A percentile compares a stretch with the other conserved stretches of the same genome.
These are phyloP conservation scores for Piper longum DNA, from an alignment of 164 flowering plant species.

Conservation along the genomic window DNA sequence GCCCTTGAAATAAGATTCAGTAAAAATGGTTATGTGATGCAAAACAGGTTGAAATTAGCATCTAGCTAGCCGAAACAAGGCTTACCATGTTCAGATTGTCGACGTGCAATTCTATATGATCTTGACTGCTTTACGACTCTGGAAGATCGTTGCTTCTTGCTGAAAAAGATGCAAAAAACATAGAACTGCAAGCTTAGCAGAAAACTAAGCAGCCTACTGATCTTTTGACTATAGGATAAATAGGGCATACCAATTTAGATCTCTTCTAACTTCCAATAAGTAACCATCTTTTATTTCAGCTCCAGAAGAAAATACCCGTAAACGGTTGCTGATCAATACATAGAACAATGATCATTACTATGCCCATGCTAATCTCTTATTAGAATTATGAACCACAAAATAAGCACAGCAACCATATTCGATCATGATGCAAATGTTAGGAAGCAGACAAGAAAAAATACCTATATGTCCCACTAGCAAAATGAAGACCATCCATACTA, in stretches of 20 bases:
- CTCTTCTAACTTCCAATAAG: conserved; percentile 48
- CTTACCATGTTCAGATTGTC: not conserved
- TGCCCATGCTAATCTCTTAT: not conserved
- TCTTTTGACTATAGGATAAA: too few species aligned
- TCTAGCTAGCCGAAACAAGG: not conserved
- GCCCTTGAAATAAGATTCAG: not conserved
- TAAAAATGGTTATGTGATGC: not conserved
- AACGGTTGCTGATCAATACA: conserved; percentile 28
- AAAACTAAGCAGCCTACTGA: too few species aligned
- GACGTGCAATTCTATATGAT: not conserved
- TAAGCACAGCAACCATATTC: too few species aligned
- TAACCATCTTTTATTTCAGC: conserved; percentile 36
- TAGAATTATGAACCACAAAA: not conserved
- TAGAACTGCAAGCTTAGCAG: not conserved
- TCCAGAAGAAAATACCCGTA: conserved; percentile 41
- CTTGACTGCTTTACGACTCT: not conserved
- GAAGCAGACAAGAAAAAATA: conserved; percentile 9
- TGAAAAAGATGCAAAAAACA: not conserved
- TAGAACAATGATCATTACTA: conserved; percentile 8
- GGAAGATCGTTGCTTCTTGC: not conserved
- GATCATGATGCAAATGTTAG: not conserved
- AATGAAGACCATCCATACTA: conserved; percentile 81
- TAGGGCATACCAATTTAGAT: conserved; percentile 30
- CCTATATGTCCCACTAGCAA: conserved; percentile 98
- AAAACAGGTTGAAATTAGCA: not conserved